phyloP scores from a whole-genome alignment of 495 filamentous ascomycete genomes.

The Hypoxylon intermedium region DNA sequence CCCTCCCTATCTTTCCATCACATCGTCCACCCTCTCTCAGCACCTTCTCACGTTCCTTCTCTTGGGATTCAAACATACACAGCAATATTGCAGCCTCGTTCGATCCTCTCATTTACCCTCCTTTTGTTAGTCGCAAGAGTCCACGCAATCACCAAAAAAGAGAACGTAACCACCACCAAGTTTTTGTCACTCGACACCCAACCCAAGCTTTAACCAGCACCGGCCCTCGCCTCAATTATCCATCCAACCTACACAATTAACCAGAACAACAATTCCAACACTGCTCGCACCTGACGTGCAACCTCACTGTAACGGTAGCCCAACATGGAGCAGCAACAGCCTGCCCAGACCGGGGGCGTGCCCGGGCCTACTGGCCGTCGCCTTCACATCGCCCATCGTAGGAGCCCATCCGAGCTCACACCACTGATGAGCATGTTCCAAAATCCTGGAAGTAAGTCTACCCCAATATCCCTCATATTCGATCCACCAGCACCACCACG shows the following conservation, averaged over 20 bases:
- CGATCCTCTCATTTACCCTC: constrained; percentile 58
- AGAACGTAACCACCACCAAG: constrained; percentile 27
- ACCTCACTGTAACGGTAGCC: constrained; percentile 33
- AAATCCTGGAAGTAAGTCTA: constrained; percentile 60
- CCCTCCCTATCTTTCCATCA: constrained; percentile 44
- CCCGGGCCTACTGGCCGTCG: constrained; percentile 86
- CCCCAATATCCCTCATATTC: constrained; percentile 15
- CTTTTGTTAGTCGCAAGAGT: constrained; percentile 49
- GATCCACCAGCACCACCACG: constrained; percentile 2
- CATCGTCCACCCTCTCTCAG: constrained; percentile 39
- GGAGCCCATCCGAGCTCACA: constrained; percentile 96
- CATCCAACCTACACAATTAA: constrained; percentile 21
- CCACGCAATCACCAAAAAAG: constrained; percentile 42
- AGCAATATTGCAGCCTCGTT: constrained; percentile 42
- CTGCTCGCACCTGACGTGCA: constrained; percentile 61
- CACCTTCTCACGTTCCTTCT: constrained; percentile 44
- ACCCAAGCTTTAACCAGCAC: constrained; percentile 31
- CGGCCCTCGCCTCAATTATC: constrained; percentile 30
- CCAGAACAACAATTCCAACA: constrained; percentile 5
- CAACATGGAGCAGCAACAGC: constrained; percentile 81
- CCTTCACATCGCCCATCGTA: constrained; percentile 95
- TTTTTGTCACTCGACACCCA: constrained; percentile 26
- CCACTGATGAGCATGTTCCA: constrained; percentile 94
- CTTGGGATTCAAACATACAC: constrained; percentile 36
- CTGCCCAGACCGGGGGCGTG: constrained; percentile 65